These are phyloP conservation scores for Verticillium dahliae DNA, from an alignment of 2,329 filamentous ascomycete genomes.

Conservation along the genomic window DNA sequence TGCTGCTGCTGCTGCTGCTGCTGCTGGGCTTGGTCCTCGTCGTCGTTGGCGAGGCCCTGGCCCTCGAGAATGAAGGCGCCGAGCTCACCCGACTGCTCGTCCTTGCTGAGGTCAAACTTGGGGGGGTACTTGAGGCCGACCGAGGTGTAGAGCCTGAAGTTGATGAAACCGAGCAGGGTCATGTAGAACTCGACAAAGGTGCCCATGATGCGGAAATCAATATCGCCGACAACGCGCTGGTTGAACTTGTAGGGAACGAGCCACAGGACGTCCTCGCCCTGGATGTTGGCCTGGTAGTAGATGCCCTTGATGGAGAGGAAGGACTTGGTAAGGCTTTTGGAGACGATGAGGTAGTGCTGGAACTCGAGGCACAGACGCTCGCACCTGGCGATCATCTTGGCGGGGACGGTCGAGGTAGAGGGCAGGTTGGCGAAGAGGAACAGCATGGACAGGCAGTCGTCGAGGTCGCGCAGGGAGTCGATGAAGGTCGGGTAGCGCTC, in stretches of 20 bases:
- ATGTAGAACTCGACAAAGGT: conserved; percentile 99
- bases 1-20: conserved; percentile 26
- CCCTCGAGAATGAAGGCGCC: conserved; percentile 87
- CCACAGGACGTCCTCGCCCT: conserved; percentile 96
- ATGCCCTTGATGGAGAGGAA: conserved; percentile 99
- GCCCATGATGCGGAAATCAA: conserved; percentile 98
- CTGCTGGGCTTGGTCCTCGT: conserved; percentile 39
- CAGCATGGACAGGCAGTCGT: conserved; percentile 94
- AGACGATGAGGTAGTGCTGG: conserved; percentile 93
- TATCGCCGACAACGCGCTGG: conserved; percentile 84
- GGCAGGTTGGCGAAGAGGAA: conserved; percentile 97
- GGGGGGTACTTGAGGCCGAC: conserved; percentile 92
- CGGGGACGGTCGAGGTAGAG: conserved; percentile 79
- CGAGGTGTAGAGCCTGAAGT: conserved; percentile 89
- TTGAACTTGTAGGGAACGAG: conserved; percentile 97
- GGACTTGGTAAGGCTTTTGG: conserved; percentile 86
- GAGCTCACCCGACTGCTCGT: conserved; percentile 84
- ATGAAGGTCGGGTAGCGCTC: conserved; percentile 97
- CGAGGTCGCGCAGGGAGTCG: conserved; percentile 87
- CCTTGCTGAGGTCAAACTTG: conserved; percentile 81
- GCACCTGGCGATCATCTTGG: conserved; percentile 93
- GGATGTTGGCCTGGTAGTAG: conserved; percentile 96
- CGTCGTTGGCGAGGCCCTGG: conserved; percentile 49
- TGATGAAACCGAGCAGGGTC: conserved; percentile 89
- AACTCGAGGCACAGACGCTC: conserved; percentile 92